Percentiles rank a stretch among this genome's conserved stretches.
phyloP scores from a whole-genome alignment of 2,329 filamentous ascomycete species.

The Neofusicoccum kwambonambiense region DNA sequence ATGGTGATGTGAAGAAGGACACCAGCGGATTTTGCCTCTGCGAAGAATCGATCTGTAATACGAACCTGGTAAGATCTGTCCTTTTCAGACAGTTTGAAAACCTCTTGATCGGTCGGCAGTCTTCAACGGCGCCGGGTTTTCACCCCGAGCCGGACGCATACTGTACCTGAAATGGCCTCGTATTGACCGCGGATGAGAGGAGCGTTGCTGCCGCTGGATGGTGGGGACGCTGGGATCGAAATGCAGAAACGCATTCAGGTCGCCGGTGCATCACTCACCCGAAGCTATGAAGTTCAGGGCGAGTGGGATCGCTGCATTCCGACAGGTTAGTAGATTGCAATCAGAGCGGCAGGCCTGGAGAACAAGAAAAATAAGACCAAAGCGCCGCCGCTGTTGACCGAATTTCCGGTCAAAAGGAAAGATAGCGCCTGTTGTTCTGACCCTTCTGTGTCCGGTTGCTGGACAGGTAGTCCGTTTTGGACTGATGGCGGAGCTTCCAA shows the following conservation, averaged over 20 bases:
- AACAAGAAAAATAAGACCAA: slow-evolving; percentile 2
- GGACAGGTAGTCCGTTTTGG: slow-evolving; percentile 69
- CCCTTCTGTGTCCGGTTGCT: slow-evolving; percentile 82
- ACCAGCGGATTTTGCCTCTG: background rate
- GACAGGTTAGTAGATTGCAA: background rate
- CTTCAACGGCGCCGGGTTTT: background rate
- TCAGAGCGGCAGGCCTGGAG: background rate
- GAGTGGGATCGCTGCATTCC: slow-evolving; percentile 67
- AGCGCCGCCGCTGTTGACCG: background rate
- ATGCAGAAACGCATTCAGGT: background rate
- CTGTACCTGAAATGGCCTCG: background rate
- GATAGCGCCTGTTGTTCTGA: slow-evolving; percentile 46
- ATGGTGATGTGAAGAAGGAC: background rate
- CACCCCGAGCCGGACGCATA: background rate
- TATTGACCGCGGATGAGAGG: background rate
- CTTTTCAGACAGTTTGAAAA: background rate
- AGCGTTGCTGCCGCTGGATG: slow-evolving; percentile 11
- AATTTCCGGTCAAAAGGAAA: background rate
- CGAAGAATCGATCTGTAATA: slow-evolving; percentile 19
- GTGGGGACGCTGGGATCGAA: background rate
- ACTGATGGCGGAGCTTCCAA: slow-evolving; percentile 59
- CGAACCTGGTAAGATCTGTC: slow-evolving; percentile 13
- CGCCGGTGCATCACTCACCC: slow-evolving; percentile 64
- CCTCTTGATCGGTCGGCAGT: background rate
- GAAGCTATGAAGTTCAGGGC: slow-evolving; percentile 89